Base-by-base conservation (phyloP, 1,284 basidiomycete genomes). In the Trichosporon coremiiforme region DNA sequence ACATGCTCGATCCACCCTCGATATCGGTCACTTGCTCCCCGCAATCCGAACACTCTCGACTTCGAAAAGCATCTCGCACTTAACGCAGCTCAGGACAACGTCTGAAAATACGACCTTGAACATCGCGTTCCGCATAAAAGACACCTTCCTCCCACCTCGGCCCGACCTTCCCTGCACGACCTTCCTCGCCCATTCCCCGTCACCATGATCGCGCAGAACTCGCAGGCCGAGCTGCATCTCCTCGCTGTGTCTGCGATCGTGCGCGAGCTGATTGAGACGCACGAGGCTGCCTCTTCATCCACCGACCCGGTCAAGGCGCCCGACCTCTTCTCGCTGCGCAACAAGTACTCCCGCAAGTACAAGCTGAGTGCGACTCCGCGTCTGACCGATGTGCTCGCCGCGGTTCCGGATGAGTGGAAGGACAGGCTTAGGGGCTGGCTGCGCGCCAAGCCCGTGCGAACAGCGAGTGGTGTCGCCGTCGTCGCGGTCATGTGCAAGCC, bases 401-500 rank as follows among this genome's bases (percentile, higher is more conserved):
- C 97, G 33, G 97, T 99, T 67, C 97, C 97, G 3, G 95, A 98
- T 78, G 94, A 97, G 66, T 94, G 96, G 85, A 95, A 96, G 84
- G 94, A 94, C 78, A 89, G 90, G 6, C 84, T 99, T 33, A 85
- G 98, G 64, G 95, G 95, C 1, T 95, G 92, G 79, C 86, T 99
- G 72, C 92, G 90, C 77, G 97, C 97, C 15, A 90, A 98, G 77
- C 97, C 97, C 6, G 94, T 99, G 67, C 87, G 97, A 75, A 98
- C 95, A n/a, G 97, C 97, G 2, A 95, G 93, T 83, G 97, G 97
- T 70, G 94, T 95, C 70, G 97, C 97, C 1, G 97, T 99, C 17
- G 97, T 99, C 5, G 97, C 97, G 4, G 96, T 99, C 47, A 99
- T 99, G 97, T 98, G 95, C 87, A 99, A 99, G 82, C 97, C 97